These are phyloP conservation scores for Bassia scoparia DNA, from an alignment of 148 eudicot genomes.

Conservation along the genomic window DNA sequence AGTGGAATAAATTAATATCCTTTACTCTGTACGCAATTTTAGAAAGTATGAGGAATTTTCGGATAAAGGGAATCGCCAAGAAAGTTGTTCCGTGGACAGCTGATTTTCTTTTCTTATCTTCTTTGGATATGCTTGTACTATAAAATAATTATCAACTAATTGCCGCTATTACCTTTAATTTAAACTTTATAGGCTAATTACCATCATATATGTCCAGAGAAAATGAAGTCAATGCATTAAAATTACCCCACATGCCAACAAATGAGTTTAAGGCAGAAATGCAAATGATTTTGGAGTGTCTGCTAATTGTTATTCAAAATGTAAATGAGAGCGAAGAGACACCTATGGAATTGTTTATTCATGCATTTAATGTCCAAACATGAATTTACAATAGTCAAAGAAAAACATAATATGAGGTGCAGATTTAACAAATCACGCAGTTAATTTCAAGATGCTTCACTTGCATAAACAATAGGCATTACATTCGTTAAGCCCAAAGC, in stretches of 20 bases:
- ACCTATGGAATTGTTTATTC: neutral
- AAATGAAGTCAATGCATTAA: neutral
- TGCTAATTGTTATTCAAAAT: neutral
- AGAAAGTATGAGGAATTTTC: no score
- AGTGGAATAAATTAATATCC: neutral
- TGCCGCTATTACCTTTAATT: no score
- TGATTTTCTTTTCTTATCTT: no score
- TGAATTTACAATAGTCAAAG: no score
- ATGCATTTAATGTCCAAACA: neutral
- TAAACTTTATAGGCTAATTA: neutral
- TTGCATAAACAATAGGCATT: constrained; percentile 86
- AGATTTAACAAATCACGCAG: constrained; percentile 41
- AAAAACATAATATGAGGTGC: neutral
- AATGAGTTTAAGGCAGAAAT: neutral
- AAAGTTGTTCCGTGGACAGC: no score
- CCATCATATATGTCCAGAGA: neutral
- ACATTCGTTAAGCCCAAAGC: no score
- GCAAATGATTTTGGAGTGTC: neutral
- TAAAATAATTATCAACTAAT: no score
- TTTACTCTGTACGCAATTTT: no score
- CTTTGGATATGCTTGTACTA: no score
- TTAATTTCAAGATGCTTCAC: constrained; percentile 71
- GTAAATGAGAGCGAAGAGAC: neutral
- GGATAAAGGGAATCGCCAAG: no score
- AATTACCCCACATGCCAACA: neutral